These are phyloP conservation scores for Myxozyma monticola DNA, from an alignment of 805 yeast genomes.

Conservation along the genomic window DNA sequence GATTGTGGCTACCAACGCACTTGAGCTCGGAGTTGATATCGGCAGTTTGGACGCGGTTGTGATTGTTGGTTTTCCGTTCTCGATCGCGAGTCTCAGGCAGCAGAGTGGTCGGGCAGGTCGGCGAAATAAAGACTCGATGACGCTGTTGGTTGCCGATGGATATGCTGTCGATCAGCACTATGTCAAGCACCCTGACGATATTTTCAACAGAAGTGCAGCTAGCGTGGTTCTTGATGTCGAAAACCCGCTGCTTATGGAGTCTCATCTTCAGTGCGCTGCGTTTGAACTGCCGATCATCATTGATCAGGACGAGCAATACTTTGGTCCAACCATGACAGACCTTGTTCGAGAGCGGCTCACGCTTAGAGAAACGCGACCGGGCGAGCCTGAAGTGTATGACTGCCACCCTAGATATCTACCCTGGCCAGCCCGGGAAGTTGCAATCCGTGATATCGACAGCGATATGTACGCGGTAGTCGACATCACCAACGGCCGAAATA, in stretches of 20 bases:
- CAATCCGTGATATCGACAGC: conserved; percentile 81
- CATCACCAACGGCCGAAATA: conserved; percentile 70
- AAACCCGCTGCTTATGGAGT: conserved; percentile 63
- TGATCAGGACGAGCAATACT: conserved; percentile 56
- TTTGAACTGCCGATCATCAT: conserved; percentile 70
- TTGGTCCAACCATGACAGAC: conserved; percentile 45
- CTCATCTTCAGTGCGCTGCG: conserved; percentile 94
- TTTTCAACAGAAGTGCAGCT: conserved; percentile 53
- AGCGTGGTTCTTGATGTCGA: conserved; percentile 62
- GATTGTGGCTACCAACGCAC: conserved; percentile 90
- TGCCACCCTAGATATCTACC: conserved; percentile 65
- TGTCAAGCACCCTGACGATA: conserved; percentile 63
- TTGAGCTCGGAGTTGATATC: conserved; percentile 93
- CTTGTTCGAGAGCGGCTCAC: conserved; percentile 40
- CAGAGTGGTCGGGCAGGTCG: conserved; percentile 98
- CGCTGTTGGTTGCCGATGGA: conserved; percentile 77
- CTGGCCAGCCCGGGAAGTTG: conserved; percentile 75
- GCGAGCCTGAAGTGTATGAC: conserved; percentile 46
- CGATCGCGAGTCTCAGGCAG: conserved; percentile 85
- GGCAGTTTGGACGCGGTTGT: conserved; percentile 90
- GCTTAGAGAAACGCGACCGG: conserved; percentile 36
- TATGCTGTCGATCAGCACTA: conserved; percentile 86
- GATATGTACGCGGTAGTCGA: conserved; percentile 87
- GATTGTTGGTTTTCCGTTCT: conserved; percentile 88
- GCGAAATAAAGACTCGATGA: conserved; percentile 78